Evolutionary conservation across 345 rosid species (phyloP).

Genomic region (Noccaea caerulescens): DNA sequence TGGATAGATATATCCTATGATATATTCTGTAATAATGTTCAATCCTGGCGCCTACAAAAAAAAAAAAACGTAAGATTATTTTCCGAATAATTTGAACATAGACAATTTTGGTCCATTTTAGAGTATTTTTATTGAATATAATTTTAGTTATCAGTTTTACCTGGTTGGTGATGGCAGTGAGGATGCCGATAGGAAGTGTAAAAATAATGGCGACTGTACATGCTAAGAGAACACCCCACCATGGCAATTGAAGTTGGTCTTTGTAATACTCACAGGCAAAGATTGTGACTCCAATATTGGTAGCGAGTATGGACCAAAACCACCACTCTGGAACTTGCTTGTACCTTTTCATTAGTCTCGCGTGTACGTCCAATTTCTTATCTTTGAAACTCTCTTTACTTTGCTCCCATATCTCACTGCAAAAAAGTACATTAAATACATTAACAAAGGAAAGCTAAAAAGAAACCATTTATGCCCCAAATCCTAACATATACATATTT

Average conservation of each 20-base stretch:
- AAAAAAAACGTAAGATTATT: too few relatives aligned
- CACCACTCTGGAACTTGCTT: conserved; percentile 92
- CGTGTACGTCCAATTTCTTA: conserved; percentile 68
- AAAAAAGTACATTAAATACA: neutral
- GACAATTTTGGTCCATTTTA: too few relatives aligned
- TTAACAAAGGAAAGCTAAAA: conserved; percentile 6
- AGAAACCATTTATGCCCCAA: conserved; percentile 3
- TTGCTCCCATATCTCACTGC: conserved; percentile 89
- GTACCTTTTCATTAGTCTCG: conserved; percentile 77
- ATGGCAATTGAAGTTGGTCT: conserved; percentile 88
- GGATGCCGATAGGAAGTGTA: conserved; percentile 94
- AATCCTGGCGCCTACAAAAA: conserved; percentile 76
- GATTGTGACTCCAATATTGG: conserved; percentile 64
- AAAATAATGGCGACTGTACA: conserved; percentile 76
- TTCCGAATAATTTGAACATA: too few relatives aligned
- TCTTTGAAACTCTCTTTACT: conserved; percentile 76
- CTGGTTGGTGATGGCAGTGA: conserved; percentile 98
- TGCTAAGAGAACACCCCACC: conserved; percentile 99
- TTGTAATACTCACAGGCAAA: conserved; percentile 88
- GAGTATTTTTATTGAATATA: too few relatives aligned
- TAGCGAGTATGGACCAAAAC: conserved; percentile 75
- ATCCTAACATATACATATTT: neutral
- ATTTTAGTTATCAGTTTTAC: conserved; percentile 32
- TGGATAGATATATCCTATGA: conserved; percentile 94
- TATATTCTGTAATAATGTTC: conserved; percentile 87